Percentiles rank a stretch among this genome's conserved stretches.
Evolutionary conservation across 768 basidiomycete genomes (phyloP).

Genomic region (Boletus sp.): DNA sequence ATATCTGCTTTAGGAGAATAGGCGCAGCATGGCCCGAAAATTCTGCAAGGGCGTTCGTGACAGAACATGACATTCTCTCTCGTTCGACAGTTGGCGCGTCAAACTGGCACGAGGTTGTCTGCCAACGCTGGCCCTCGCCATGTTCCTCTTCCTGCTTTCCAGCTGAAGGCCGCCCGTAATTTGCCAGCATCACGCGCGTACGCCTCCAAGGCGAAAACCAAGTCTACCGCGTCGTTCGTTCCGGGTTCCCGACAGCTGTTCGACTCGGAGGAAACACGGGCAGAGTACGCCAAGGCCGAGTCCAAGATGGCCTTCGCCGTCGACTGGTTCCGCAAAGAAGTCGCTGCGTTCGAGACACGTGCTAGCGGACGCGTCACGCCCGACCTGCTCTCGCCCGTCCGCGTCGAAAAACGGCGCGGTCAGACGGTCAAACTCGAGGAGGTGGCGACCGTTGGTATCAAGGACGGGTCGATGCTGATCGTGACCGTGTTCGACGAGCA

Average conservation of each 20-base stretch:
- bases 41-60: not conserved
- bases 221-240: constrained; percentile 56
- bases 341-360: constrained; percentile 65
- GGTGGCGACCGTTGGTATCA: constrained; percentile 75
- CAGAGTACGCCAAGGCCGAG: constrained; percentile 63
- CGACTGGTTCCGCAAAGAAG: constrained; percentile 78
- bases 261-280: constrained; percentile 47
- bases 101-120: not conserved
- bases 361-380: constrained; percentile 78
- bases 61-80: constrained; percentile 8
- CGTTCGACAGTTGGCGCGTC: constrained; percentile 8
- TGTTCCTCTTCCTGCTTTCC: not conserved
- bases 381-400: constrained; percentile 63
- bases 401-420: constrained; percentile 46
- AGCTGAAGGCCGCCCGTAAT: not conserved
- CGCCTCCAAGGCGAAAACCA: constrained; percentile 31
- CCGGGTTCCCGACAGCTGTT: constrained; percentile 68
- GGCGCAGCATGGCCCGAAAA: not conserved
- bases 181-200: constrained; percentile 17
- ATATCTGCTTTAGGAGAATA: not conserved
- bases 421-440: constrained; percentile 54
- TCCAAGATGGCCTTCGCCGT: constrained; percentile 58
- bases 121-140: not conserved
- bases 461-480: constrained; percentile 69
- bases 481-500: constrained; percentile 77